A percentile compares a stretch with the other conserved stretches of the same genome.
phyloP scores from a whole-genome alignment of 2,329 filamentous ascomycete species.

The Fusarium brachygibbosum region DNA sequence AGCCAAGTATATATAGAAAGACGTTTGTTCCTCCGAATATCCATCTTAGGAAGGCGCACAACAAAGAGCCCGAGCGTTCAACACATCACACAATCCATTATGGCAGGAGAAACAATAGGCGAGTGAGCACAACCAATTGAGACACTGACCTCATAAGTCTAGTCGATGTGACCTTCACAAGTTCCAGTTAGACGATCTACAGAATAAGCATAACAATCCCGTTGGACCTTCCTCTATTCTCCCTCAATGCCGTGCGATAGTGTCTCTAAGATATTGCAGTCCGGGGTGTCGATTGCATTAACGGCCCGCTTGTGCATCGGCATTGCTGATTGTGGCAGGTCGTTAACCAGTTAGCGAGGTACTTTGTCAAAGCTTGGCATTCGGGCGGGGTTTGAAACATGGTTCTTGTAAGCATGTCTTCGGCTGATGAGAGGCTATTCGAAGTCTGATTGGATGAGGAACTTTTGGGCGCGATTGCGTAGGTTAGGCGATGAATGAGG shows the following conservation, averaged over 20 bases:
- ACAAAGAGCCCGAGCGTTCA: slow-evolving; percentile 8
- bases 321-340: slow-evolving; percentile 39
- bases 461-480: slow-evolving; percentile 7
- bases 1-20: slow-evolving; percentile 9
- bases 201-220: slow-evolving; percentile 18
- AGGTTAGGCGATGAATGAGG: not conserved
- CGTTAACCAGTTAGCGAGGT: slow-evolving; percentile 6
- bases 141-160: not conserved
- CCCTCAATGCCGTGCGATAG: slow-evolving; percentile 24
- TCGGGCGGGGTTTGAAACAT: slow-evolving; percentile 22
- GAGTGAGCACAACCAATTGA: slow-evolving; percentile 1
- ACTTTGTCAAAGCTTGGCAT: slow-evolving; percentile 40
- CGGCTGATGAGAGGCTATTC: not conserved
- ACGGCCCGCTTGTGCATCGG: slow-evolving; percentile 39
- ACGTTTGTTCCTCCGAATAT: slow-evolving; percentile 9
- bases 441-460: not conserved
- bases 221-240: slow-evolving; percentile 36
- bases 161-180: slow-evolving; percentile 11
- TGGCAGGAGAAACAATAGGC: slow-evolving; percentile 30
- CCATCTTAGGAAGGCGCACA: slow-evolving; percentile 18
- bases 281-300: slow-evolving; percentile 16
- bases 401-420: not conserved
- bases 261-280: slow-evolving; percentile 1
- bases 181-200: slow-evolving; percentile 17
- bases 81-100: slow-evolving; percentile 1